phyloP scores from a whole-genome alignment of 2,329 filamentous ascomycete species.

The Sporothrix mexicana region DNA sequence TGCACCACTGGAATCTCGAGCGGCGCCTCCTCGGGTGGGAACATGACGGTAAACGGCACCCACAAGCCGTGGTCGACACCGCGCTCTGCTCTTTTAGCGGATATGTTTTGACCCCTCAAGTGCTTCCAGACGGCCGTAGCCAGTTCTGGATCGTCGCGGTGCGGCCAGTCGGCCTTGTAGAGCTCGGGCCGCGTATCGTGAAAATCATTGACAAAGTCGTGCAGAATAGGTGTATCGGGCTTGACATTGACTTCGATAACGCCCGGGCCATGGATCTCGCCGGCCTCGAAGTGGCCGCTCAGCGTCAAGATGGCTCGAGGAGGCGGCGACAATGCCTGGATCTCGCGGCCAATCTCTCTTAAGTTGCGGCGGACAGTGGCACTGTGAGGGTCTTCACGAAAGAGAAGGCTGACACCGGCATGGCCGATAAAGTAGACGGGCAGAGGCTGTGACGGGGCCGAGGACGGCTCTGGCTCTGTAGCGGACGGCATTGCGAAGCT shows the following conservation, averaged over 20 bases:
- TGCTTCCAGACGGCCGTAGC: slow-evolving; percentile 31
- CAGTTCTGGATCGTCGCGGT: slow-evolving; percentile 28
- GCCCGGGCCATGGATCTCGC: slow-evolving; percentile 30
- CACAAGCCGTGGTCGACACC: slow-evolving; percentile 34
- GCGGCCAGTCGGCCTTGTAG: slow-evolving; percentile 30
- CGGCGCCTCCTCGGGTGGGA: slow-evolving; percentile 12
- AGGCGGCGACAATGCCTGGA: slow-evolving; percentile 16
- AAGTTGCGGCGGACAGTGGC: slow-evolving; percentile 9
- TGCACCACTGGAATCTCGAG: slow-evolving; percentile 26
- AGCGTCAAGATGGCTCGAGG: slow-evolving; percentile 26
- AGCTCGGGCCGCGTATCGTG: slow-evolving; percentile 28
- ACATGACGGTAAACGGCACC: slow-evolving; percentile 33
- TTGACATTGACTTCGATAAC: slow-evolving; percentile 32
- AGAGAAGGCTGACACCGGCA: slow-evolving; percentile 26
- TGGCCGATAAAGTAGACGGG: slow-evolving; percentile 31
- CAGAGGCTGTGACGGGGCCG: background rate
- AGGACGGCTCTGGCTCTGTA: background rate
- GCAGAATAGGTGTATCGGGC: slow-evolving; percentile 20
- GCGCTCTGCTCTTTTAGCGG: slow-evolving; percentile 29
- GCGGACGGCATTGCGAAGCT: background rate
- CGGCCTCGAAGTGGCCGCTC: slow-evolving; percentile 30
- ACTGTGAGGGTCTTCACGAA: slow-evolving; percentile 19
- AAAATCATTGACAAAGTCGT: slow-evolving; percentile 35
- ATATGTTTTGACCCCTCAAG: background rate
- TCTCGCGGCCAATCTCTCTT: slow-evolving; percentile 26